Base-by-base conservation (phyloP, 305 asterid genomes). In the Nicotiana rustica region DNA sequence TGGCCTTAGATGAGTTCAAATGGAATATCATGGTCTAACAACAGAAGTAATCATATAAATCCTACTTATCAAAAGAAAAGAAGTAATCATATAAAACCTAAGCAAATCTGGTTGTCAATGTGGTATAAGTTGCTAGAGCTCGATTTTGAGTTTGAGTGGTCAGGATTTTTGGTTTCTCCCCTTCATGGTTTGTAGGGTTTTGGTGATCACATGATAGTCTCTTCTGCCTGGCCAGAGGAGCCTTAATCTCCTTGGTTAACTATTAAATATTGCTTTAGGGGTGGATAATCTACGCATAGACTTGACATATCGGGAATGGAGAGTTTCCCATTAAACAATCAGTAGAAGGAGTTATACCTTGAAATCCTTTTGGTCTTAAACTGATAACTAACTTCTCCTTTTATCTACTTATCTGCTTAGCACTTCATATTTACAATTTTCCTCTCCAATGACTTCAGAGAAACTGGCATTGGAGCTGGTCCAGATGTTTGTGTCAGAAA, bases 401-500 rank as follows among this genome's bases (percentile, higher is more conserved):
- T 14, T 73, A 52, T 13, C 18, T 25, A 75, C 4, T 3, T 49
- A 73, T 55, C 65, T 49, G 79, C 44, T 75, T 75, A 60, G 15
- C 29, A 52, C 6, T 64, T 38, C 55, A 38, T 19, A 79, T 19
- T 35, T 59, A 67, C 67, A 67, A 36, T 52, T 82, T 71, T 29
- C 15, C 64, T 4, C 47, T 87, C 73, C 49, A 81, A 86, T 85
- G 65, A 83, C 89, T 87, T 56, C 94, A 94, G 99, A 95, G 88
- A 82, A 87, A 82, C 83, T 89, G 81, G 97, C 97, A 4, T 79
- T 91, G 83, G 96, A 92, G 88, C 75, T 94, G 78, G 89, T 88
- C 21, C 92, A 77, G 85, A 95, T 95, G 98, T 90, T 91, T 83
- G 47, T 85, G 83, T 89, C 92, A 41, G 98, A 96, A 85, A 80